A percentile compares a stretch with the other conserved stretches of the same genome.
Conservation (phyloP, 176 grass and related monocot species). For the Themeda triandra region DNA sequence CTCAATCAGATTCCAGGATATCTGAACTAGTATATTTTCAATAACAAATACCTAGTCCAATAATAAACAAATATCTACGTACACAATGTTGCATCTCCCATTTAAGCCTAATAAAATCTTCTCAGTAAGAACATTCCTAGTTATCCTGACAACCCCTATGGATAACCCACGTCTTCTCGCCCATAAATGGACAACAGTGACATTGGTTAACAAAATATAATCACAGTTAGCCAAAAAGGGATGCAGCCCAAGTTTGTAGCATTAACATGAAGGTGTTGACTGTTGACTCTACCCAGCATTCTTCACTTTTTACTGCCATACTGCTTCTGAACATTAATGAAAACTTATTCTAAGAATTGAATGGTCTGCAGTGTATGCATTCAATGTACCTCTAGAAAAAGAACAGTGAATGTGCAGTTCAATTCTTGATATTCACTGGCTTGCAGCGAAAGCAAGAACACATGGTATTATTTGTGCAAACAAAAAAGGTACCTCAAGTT, state of each 20-base stretch:
- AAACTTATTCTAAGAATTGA: background rate
- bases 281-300: background rate
- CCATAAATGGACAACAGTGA: background rate
- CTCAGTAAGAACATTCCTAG: background rate
- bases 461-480: background rate
- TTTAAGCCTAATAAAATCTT: background rate
- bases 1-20: constrained; percentile 4
- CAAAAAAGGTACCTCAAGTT: constrained; percentile 69
- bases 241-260: background rate
- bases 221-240: background rate
- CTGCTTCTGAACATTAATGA: constrained; percentile 15
- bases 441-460: constrained; percentile 8
- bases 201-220: background rate
- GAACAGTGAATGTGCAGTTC: background rate
- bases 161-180: background rate
- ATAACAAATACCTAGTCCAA: background rate
- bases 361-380: background rate
- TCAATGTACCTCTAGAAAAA: background rate
- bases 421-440: background rate
- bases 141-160: background rate
- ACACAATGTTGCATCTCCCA: background rate
- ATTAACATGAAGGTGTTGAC: background rate
- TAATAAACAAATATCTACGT: background rate
- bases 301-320: background rate
- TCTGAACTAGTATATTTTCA: background rate